Evolutionary conservation across 768 basidiomycete species (phyloP), one percentile per base, ranked within the genome.

Genomic region (Leucocoprinus birnbaumii): DNA sequence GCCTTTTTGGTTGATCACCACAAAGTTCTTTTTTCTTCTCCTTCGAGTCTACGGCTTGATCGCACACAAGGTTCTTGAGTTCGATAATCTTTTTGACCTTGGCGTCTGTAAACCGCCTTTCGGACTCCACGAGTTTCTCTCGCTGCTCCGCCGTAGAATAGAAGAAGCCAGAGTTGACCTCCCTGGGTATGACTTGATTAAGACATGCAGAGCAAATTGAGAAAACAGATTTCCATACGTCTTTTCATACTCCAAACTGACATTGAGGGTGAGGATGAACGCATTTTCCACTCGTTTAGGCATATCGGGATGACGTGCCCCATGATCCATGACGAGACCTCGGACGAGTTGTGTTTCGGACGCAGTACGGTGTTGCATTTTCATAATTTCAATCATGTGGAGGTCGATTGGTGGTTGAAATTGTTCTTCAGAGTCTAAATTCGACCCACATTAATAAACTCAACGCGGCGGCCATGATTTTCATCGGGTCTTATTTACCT

Each of bases 321-420:
- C 96, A 67, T 98, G 96, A 73, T 99, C 97, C 63, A 99, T 80
- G 43, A 99, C 97, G 55, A 99, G 80, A 34, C 97, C 97, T 62
- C 91, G 89, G 64, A 99, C 78, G 37, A 99, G 84, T 68, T 97
- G 91, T 26, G 97, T 99, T 71, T 99, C 97, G 21, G 93, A 94
- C 59, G 97, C 94, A 41, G 89, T 95, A 64, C 95, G 89, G 74
- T 99, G 97, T 71, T 97, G 96, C 97, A 99, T 99, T 77, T 98
- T 98, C 97, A 98, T 98, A 59, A 98, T 87, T 74, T 99, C 97
- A 49, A 99, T 77, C 97, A 99, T 99, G 74, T 98, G 96, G 54
- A 99, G 78, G 76, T 99, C 97, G 66, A 98, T 95, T 48, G 95
- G 94, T 62, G 94, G 87, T 51, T 80, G 81, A 79, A 83, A 89